Conservation (phyloP, 257 asterid genomes). For the Przewalskia tangutica region DNA sequence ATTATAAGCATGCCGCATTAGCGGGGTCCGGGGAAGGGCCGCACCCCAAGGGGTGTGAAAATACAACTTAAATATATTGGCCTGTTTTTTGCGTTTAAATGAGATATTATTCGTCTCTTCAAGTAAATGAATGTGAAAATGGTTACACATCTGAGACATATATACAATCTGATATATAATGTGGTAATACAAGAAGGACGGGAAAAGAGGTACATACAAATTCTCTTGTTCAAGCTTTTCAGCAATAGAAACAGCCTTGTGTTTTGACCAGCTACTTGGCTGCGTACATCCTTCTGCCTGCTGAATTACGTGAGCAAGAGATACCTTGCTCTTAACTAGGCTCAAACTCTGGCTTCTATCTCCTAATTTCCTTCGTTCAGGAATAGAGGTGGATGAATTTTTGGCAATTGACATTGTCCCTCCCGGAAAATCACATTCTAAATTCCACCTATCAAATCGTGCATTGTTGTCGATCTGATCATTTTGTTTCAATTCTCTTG, state of each 20-base stretch:
- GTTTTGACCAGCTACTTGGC: constrained; percentile 74
- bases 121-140: not conserved
- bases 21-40: too few relatives aligned
- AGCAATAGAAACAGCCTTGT: constrained; percentile 84
- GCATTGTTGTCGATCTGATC: constrained; percentile 1
- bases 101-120: not conserved
- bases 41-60: too few relatives aligned
- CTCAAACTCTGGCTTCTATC: constrained; percentile 58
- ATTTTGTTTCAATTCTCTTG: constrained; percentile 11
- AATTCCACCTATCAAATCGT: constrained; percentile 6
- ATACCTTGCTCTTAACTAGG: constrained; percentile 72
- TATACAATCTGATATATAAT: not conserved
- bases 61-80: not conserved
- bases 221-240: constrained; percentile 95
- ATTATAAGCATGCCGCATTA: too few relatives aligned
- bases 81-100: not conserved
- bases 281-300: constrained; percentile 66
- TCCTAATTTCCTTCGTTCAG: constrained; percentile 32
- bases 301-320: constrained; percentile 90
- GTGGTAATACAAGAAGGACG: not conserved
- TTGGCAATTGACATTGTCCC: constrained; percentile 5
- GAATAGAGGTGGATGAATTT: constrained; percentile 8
- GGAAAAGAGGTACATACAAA: constrained; percentile 44
- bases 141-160: not conserved
- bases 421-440: constrained; percentile 13